These are phyloP conservation scores for Exophiala lecanii-corni DNA, from an alignment of 2,329 filamentous ascomycete genomes.

Conservation along the genomic window DNA sequence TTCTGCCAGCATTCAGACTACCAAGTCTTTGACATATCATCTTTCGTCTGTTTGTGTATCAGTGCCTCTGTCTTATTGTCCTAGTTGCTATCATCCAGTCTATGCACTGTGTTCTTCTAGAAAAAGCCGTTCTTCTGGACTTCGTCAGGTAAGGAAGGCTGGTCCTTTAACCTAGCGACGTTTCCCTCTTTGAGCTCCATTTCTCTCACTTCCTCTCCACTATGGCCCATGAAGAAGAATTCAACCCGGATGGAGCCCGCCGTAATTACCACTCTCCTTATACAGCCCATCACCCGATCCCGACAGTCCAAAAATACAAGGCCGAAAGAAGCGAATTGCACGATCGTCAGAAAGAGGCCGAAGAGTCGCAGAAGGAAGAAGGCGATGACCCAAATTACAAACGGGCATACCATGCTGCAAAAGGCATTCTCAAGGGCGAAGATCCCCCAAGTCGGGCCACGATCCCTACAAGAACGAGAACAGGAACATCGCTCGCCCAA, in stretches of 20 bases:
- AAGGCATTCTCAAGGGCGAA: conserved; percentile 22
- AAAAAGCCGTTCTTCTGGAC: no score
- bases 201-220: background rate
- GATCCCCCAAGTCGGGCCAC: conserved; percentile 11
- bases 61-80: no score
- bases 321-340: conserved; percentile 22
- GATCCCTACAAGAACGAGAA: conserved; percentile 24
- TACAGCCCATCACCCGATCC: conserved; percentile 25
- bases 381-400: conserved; percentile 17
- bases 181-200: no score
- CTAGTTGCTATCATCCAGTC: no score
- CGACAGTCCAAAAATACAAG: conserved; percentile 25
- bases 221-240: conserved; percentile 8
- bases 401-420: conserved; percentile 24
- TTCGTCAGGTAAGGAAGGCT: no score
- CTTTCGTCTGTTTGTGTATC: no score
- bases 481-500: conserved; percentile 19
- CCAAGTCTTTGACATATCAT: no score
- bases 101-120: no score
- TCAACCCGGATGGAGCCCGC: conserved; percentile 18
- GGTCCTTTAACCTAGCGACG: no score
- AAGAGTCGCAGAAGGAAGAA: conserved; percentile 19
- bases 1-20: no score
- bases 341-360: conserved; percentile 14
- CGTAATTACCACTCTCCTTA: conserved; percentile 16